Conservation (phyloP, 2,329 filamentous ascomycete genomes). For the Fonsecaea monophora region DNA sequence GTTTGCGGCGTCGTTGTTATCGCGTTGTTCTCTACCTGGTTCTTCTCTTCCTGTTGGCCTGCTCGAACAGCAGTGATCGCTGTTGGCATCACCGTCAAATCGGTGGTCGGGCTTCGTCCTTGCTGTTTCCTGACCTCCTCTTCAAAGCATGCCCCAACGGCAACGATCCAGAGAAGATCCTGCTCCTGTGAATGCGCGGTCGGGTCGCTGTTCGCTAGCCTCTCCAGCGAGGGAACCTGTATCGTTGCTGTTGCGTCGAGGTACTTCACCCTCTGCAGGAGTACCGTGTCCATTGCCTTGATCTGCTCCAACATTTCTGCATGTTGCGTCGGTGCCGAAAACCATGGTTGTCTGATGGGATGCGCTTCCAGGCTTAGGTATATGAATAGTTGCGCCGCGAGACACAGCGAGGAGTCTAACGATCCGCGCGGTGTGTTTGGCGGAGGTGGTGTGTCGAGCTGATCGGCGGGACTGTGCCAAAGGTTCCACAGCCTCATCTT, state of each 20-base stretch:
- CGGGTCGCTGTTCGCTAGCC: background rate
- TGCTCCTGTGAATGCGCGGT: background rate
- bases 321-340: slow-evolving; percentile 6
- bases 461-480: background rate
- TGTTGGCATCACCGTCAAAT: slow-evolving; percentile 9
- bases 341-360: slow-evolving; percentile 13
- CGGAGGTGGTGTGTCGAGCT: background rate
- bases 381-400: slow-evolving; percentile 19
- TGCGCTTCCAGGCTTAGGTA: slow-evolving; percentile 16
- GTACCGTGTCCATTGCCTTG: slow-evolving; percentile 2
- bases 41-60: background rate
- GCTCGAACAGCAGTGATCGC: too few relatives aligned
- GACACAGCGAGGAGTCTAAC: slow-evolving; percentile 4
- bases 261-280: background rate
- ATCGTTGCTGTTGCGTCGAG: background rate
- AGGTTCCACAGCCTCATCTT: slow-evolving; percentile 21
- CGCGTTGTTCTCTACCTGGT: background rate
- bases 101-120: background rate
- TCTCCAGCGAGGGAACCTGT: background rate
- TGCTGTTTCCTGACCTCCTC: slow-evolving; percentile 11
- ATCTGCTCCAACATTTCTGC: slow-evolving; percentile 11
- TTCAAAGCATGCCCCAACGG: slow-evolving; percentile 16
- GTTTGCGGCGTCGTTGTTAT: background rate
- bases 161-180: slow-evolving; percentile 19
- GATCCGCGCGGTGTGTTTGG: background rate